Evolutionary conservation across 352 stramenopile species (phyloP), one percentile per base, ranked within the genome.

Genomic region (Blastocystis sp.): DNA sequence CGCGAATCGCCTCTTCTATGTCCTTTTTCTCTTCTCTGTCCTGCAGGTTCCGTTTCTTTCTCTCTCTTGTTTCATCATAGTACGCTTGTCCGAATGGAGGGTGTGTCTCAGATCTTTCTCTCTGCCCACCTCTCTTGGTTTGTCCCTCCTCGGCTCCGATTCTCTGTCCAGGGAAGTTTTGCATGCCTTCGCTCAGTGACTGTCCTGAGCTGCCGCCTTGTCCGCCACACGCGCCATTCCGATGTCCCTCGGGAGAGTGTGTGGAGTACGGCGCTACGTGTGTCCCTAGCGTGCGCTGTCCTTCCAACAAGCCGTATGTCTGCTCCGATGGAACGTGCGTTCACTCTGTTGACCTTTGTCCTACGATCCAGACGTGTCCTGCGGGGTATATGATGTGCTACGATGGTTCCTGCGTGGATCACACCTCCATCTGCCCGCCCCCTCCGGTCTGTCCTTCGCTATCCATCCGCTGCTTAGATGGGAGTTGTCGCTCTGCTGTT

Each of bases 221-320:
- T 84, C 73, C 73, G 1, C 20, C 50, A 9, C 34, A 84, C 34
- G 73, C 73, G 20, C 73, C 73, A 1, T 84, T 68, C 73, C 73
- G 73, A 34, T 84, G 73, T 84, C 73, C 73, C 23, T 66, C 55
- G 73, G 73, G 73, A 29, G 50, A 84, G 2, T 84, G 73, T 23
- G 73, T 53, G 2, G 73, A 84, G 15, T 20, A 61, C 34, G 34
- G 23, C n/a, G 45, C 5, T 8, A 39, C 37, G 20, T 84, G 73
- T 43, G 73, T 23, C 20, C 73, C 73, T 9, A 26, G 23, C 6
- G 34, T 53, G 0, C 54, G 56, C 54, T 84, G 73, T 50, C 50
- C 73, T 26, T n/a, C 34, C 37, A 69, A 26, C 1, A 59, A 39
- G 29, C 73, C 50, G 26, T 84, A 69, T 64, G 3, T 47, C n/a